Evolutionary conservation across 768 basidiomycete genomes (phyloP).

Genomic region (Kwoniella dendrophila): DNA sequence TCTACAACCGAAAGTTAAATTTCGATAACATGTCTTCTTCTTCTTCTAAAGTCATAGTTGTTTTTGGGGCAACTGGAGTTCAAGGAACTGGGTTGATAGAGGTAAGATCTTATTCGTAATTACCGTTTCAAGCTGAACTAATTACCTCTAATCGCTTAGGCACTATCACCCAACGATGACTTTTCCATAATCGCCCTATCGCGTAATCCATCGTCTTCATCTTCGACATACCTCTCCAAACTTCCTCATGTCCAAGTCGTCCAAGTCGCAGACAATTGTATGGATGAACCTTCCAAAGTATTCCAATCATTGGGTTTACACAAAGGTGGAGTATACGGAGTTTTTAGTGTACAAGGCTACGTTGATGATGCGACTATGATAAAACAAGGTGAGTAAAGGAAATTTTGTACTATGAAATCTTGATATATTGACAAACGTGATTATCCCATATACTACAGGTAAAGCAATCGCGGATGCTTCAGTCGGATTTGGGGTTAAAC

Average conservation of each 20-base stretch:
- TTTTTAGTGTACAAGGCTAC: constrained; percentile 37
- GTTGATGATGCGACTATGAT: constrained; percentile 24
- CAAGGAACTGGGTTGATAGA: constrained; percentile 29
- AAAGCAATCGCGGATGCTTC: constrained; percentile 32
- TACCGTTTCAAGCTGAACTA: too few relatives aligned
- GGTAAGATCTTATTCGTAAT: constrained; percentile 13
- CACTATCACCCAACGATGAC: constrained; percentile 5
- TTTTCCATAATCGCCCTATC: constrained; percentile 31
- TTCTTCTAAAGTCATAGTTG: constrained; percentile 24
- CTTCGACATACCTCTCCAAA: constrained; percentile 19
- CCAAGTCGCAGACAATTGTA: constrained; percentile 22
- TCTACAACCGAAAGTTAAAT: too few relatives aligned
- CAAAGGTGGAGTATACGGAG: constrained; percentile 30
- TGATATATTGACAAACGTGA: background rate
- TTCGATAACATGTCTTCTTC: constrained; percentile 26
- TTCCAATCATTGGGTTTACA: constrained; percentile 11
- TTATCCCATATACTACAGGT: constrained; percentile 9
- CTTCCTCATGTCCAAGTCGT: constrained; percentile 25
- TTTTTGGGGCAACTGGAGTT: constrained; percentile 35
- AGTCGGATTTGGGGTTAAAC: constrained; percentile 26
- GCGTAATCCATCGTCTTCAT: constrained; percentile 15
- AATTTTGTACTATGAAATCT: background rate
- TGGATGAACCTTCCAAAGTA: constrained; percentile 34
- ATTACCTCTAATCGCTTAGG: constrained; percentile 8
- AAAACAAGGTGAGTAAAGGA: constrained; percentile 27